phyloP scores from a whole-genome alignment of 495 filamentous ascomycete species.

The Neurospora cerealis region DNA sequence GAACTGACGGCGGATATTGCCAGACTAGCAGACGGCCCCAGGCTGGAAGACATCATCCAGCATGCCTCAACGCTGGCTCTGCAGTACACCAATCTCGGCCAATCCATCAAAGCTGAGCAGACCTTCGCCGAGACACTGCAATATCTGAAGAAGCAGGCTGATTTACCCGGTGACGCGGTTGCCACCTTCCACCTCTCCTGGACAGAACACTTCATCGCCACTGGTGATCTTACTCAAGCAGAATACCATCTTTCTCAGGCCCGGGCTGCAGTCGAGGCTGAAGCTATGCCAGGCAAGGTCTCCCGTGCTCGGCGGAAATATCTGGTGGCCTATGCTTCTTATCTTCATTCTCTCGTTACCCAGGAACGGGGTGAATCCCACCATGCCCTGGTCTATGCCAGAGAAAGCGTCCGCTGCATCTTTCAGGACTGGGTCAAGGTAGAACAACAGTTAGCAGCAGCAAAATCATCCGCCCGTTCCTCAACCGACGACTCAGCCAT shows the following conservation, averaged over 20 bases:
- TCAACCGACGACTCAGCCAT: conserved; percentile 19
- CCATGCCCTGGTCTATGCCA: conserved; percentile 56
- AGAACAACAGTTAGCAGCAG: conserved; percentile 29
- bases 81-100: conserved; percentile 70
- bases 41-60: conserved; percentile 46
- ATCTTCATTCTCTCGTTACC: conserved; percentile 52
- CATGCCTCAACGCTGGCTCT: conserved; percentile 51
- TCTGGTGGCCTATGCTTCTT: conserved; percentile 41
- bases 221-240: conserved; percentile 54
- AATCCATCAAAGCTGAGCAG: conserved; percentile 61
- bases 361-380: conserved; percentile 53
- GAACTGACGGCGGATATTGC: conserved; percentile 42
- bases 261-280: conserved; percentile 17
- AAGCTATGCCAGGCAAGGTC: conserved; percentile 9
- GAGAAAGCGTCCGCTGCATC: conserved; percentile 53
- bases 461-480: conserved; percentile 23
- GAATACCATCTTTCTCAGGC: conserved; percentile 32
- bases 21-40: conserved; percentile 41
- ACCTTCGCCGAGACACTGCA: conserved; percentile 49
- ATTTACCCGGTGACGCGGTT: conserved; percentile 25
- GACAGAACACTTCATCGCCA: conserved; percentile 62
- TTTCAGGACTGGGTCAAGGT: conserved; percentile 62
- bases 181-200: conserved; percentile 55
- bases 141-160: conserved; percentile 11
- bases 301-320: conserved; percentile 25